Percentiles rank a stretch among this genome's conserved stretches.
These are phyloP conservation scores for Helotiales sp. DNA, from an alignment of 2,329 filamentous ascomycete genomes.

Conservation along the genomic window DNA sequence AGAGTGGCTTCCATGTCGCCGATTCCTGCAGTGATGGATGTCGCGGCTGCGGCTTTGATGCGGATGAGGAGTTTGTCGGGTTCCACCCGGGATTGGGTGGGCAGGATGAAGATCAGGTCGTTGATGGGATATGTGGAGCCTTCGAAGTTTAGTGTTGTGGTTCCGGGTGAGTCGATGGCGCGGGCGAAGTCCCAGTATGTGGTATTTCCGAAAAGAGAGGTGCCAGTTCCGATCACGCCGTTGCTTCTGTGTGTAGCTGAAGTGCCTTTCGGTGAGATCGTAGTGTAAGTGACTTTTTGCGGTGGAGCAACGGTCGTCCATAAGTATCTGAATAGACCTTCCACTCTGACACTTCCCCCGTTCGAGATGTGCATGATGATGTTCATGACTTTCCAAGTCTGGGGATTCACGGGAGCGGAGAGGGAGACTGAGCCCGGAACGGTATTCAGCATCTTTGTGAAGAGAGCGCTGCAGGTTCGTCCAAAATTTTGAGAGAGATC, in stretches of 20 bases:
- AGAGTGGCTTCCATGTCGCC: conserved; percentile 19
- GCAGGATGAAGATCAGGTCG: conserved; percentile 28
- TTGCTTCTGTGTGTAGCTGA: not conserved
- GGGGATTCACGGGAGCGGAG: conserved; percentile 19
- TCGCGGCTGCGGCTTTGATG: conserved; percentile 22
- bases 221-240: conserved; percentile 1
- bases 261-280: not conserved
- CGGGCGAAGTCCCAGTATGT: conserved; percentile 21
- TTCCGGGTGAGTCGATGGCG: conserved; percentile 18
- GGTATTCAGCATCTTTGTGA: conserved; percentile 23
- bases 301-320: conserved; percentile 11
- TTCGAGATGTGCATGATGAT: conserved; percentile 10
- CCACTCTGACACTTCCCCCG: conserved; percentile 12
- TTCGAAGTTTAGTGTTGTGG: conserved; percentile 19
- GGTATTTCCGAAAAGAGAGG: conserved; percentile 7
- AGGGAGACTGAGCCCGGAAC: conserved; percentile 20
- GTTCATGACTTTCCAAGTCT: conserved; percentile 20
- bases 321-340: conserved; percentile 21
- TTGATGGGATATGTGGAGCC: conserved; percentile 18
- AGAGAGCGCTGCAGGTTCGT: conserved; percentile 22
- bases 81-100: conserved; percentile 15
- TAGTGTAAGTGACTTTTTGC: not conserved
- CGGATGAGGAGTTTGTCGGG: conserved; percentile 4
- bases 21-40: conserved; percentile 10
- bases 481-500: conserved; percentile 18